phyloP scores from a whole-genome alignment of 2,329 filamentous ascomycete genomes.

The Orbilia blumenaviensis region DNA sequence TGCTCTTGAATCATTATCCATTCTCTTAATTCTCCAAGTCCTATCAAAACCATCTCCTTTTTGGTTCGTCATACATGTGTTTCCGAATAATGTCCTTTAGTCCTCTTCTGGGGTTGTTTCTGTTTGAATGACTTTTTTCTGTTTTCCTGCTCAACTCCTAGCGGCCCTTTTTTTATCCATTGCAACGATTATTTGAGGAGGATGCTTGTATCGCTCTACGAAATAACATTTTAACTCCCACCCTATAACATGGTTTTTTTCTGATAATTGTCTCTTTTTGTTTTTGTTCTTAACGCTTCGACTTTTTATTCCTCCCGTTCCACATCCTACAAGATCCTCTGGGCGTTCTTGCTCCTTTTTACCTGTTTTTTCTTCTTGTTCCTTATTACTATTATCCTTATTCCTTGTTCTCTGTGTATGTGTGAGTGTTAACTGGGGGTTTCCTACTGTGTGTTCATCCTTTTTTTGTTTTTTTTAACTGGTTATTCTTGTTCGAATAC shows the following conservation, averaged over 20 bases:
- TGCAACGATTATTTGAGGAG: constrained; percentile 10
- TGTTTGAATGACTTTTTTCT: not conserved
- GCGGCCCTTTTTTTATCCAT: not conserved
- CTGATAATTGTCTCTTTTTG: constrained; percentile 1
- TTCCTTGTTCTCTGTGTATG: not conserved
- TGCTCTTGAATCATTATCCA: not conserved
- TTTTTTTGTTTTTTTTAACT: not conserved
- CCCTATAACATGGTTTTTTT: not conserved
- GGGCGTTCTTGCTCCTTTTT: constrained; percentile 8
- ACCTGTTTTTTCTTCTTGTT: not conserved
- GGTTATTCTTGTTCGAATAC: constrained; percentile 10
- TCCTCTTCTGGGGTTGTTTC: not conserved
- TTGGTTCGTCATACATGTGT: not conserved
- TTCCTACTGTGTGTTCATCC: not conserved
- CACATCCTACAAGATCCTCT: not conserved
- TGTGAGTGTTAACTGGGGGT: constrained; percentile 1
- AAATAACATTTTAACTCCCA: constrained; percentile 16
- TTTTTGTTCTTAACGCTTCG: not conserved
- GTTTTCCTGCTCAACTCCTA: constrained; percentile 10
- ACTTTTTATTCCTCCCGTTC: not conserved
- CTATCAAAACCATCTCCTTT: not conserved
- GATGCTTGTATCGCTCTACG: constrained; percentile 16
- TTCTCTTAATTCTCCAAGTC: not conserved
- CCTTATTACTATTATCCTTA: not conserved
- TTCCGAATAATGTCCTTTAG: constrained; percentile 19